These are phyloP conservation scores for Starmerella khaoyaiensis DNA, from an alignment of 805 yeast species.

Conservation along the genomic window DNA sequence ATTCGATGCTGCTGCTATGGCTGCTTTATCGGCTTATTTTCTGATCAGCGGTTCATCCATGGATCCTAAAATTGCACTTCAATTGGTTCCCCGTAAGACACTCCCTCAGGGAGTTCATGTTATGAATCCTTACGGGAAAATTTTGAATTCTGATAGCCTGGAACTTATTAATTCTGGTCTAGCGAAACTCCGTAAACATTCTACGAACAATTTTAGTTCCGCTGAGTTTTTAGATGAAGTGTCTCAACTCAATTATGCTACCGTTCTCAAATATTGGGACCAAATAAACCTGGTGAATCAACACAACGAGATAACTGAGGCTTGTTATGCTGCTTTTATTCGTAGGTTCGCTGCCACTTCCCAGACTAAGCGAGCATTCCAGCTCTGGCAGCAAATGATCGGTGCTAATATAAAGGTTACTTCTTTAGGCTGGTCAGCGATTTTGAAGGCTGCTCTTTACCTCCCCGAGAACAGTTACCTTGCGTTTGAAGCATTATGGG, in stretches of 20 bases:
- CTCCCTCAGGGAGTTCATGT: conserved; percentile 20
- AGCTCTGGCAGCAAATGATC: conserved; percentile 40
- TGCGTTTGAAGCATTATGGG: conserved; percentile 25
- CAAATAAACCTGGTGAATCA: conserved; percentile 21
- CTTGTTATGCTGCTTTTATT: conserved; percentile 24
- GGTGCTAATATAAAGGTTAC: conserved; percentile 27
- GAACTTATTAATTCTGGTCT: conserved; percentile 17
- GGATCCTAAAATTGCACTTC: conserved; percentile 21
- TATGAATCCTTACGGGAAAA: conserved; percentile 10
- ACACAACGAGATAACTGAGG: conserved; percentile 20
- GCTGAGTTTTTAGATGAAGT: conserved; percentile 19
- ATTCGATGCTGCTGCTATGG: conserved; percentile 24
- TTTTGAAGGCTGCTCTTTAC: conserved; percentile 37
- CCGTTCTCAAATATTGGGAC: conserved; percentile 19
- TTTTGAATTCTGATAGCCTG: conserved; percentile 2
- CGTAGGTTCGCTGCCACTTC: conserved; percentile 24
- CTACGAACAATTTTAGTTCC: conserved; percentile 16
- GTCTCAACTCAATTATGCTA: conserved; percentile 21
- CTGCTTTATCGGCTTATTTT: conserved; percentile 27
- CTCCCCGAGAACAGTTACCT: conserved; percentile 24
- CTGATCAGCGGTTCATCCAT: conserved; percentile 18
- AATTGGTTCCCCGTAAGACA: conserved; percentile 23
- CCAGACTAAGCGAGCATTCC: conserved; percentile 23
- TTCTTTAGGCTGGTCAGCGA: conserved; percentile 44
- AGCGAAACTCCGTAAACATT: conserved; percentile 13